Base-by-base conservation (phyloP, 768 basidiomycete species). In the Mycena epipterygia region DNA sequence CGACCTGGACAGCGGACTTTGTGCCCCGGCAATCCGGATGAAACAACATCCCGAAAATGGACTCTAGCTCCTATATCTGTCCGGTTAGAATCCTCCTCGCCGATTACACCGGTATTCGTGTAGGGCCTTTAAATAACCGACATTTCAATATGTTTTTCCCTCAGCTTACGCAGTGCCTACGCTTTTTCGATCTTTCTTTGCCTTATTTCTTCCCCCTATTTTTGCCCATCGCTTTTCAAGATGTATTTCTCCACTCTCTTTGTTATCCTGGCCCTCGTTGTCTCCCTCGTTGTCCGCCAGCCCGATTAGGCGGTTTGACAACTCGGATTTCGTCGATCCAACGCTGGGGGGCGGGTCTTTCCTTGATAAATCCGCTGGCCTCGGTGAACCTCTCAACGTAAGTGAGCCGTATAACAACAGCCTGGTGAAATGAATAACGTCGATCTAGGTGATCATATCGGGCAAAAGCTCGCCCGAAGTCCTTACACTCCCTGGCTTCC, bases 351-450 rank as follows among this genome's bases (percentile, higher is more conserved):
- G 67, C 21, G 67, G 67, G 5, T 53, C 58, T 29, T 61, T 68
- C 14, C 41, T 68, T 3, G 67, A 68, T n/a, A 61, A 60, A 41
- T 61, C 58, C 23, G 67, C 29, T 13, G 84, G 82, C 21, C 67
- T 79, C 5, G 87, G 85, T 0, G 87, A 87, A 74, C 87, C 87
- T 9, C 67, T 88, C 71, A 87, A 88, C 64, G 85, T 67, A 16
- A 33, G 66, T 29, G 11, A 29, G 3, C 35, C 14, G 59, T 7
- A 44, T 33, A 30, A 21, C 12, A 41, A 7, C 35, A 21, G n/a
- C 0, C 5, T 5, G 17, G 33, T 12, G 60, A 33, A 25, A 35
- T 35, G 23, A 35, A 48, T 51, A 19, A 37, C 33, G 5, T 6
- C 16, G 2, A 5, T 23, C 21, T 23, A 65, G 64, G 53, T 87